Evolutionary conservation across 768 basidiomycete species (phyloP), one percentile per base, ranked within the genome.

Genomic region (Austroboletus eburneus): DNA sequence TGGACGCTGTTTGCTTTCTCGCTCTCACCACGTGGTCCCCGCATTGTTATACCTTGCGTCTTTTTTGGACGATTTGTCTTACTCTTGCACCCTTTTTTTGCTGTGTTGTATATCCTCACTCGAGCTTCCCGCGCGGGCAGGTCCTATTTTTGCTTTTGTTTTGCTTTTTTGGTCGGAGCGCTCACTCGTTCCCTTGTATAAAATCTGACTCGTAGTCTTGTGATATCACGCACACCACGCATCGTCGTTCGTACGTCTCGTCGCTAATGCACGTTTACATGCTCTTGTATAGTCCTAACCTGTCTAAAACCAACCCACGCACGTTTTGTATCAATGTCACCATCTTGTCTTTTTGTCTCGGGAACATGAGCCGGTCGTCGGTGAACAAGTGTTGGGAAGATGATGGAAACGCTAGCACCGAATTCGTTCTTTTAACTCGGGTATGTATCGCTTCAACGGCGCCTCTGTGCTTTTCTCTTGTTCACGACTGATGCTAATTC

Each of bases 401-500:
- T n/a, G n/a, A n/a, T n/a, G n/a, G n/a, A n/a, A n/a, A n/a, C n/a
- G n/a, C n/a, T n/a, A n/a, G n/a, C n/a, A n/a, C n/a, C n/a, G n/a
- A n/a, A n/a, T n/a, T n/a, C n/a, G n/a, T n/a, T n/a, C n/a, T n/a
- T n/a, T n/a, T n/a, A n/a, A 27, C 25, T 27, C 25, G 25, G 25
- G 25, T 27, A 27, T 10, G 10, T 5, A 27, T 27, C 5, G 6
- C 5, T 24, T 47, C 46, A 63, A 46, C 66, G 65, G 43, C 65
- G 61, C 23, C 46, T 67, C 21, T 49, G 2, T 13, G 30, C 20
- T 32, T 49, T 67, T 43, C 56, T 64, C 51, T 58, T 65, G 46
- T 39, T 45, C 16, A 27, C 43, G 16, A 36, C 22, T 7, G n/a
- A n/a, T n/a, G 27, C 27, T 18, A 25, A 18, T 0, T 42, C 39